Percentiles rank a stretch among this genome's conserved stretches.
These are phyloP conservation scores for Nyctanthes arbortristis DNA, from an alignment of 257 asterid species.

Conservation along the genomic window DNA sequence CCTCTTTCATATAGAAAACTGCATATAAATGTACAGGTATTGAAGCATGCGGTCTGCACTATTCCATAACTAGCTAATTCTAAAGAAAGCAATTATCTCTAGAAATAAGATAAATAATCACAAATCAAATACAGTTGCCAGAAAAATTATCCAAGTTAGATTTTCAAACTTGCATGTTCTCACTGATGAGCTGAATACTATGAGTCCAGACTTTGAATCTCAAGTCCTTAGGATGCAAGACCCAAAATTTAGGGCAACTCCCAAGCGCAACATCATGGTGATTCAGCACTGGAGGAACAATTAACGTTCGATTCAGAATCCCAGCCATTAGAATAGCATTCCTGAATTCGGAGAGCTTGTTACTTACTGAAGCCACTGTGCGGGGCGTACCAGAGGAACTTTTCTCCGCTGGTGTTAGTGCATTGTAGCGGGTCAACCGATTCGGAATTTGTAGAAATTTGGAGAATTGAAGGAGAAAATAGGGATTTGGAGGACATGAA, in stretches of 20 bases:
- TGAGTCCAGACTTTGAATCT: constrained; percentile 85
- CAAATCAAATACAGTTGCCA: constrained; percentile 7
- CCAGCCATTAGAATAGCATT: constrained; percentile 73
- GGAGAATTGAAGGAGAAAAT: constrained; percentile 35
- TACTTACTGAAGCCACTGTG: constrained; percentile 99
- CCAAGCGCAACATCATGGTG: constrained; percentile 93
- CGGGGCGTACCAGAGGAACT: constrained; percentile 87
- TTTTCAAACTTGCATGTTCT: constrained; percentile 53
- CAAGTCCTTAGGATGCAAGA: constrained; percentile 66
- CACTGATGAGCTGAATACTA: constrained; percentile 52
- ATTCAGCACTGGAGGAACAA: constrained; percentile 87
- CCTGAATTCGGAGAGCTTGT: constrained; percentile 86
- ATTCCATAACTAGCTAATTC: constrained; percentile 7
- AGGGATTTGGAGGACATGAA: constrained; percentile 46
- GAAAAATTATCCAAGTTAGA: background rate
- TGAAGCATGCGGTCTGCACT: background rate
- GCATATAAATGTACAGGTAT: background rate
- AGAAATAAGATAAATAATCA: background rate
- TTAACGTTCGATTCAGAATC: constrained; percentile 73
- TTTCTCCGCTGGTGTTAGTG: constrained; percentile 30
- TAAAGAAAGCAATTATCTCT: background rate
- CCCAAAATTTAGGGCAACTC: constrained; percentile 95
- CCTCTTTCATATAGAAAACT: too few relatives aligned
- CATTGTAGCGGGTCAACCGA: constrained; percentile 26
- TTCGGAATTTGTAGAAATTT: constrained; percentile 35